Evolutionary conservation across 2,329 filamentous ascomycete species (phyloP).

Genomic region (Cladosporium sp.): DNA sequence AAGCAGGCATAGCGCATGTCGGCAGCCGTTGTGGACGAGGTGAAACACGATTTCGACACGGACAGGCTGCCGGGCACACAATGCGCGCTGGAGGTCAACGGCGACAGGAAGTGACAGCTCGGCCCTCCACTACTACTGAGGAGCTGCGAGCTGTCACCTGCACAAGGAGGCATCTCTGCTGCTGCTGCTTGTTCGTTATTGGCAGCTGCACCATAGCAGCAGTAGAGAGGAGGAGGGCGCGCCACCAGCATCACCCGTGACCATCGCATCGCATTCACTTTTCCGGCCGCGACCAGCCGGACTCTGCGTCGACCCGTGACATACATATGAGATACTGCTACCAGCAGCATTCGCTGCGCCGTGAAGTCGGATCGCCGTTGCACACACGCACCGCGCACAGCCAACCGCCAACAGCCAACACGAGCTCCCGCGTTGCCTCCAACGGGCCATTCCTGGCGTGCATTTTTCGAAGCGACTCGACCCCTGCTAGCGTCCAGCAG

Average conservation of each 20-base stretch:
- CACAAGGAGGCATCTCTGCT: not conserved
- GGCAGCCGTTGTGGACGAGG: not conserved
- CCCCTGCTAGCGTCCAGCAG: not conserved
- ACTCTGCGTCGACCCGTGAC: not conserved
- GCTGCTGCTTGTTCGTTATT: too few relatives aligned
- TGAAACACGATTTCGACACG: slow-evolving; percentile 2
- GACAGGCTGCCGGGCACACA: not conserved
- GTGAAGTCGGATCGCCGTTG: not conserved
- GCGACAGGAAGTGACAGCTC: slow-evolving; percentile 2
- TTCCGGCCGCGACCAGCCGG: not conserved
- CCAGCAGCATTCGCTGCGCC: not conserved
- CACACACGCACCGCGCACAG: not conserved
- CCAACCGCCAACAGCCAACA: too few relatives aligned
- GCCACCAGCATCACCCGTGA: too few relatives aligned
- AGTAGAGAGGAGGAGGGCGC: too few relatives aligned
- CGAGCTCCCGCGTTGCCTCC: too few relatives aligned
- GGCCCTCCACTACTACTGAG: not conserved
- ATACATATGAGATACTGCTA: not conserved
- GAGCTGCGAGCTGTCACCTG: slow-evolving; percentile 5
- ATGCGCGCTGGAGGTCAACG: not conserved
- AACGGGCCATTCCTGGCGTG: not conserved
- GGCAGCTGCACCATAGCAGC: not conserved
- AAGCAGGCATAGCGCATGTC: not conserved
- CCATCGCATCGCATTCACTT: too few relatives aligned
- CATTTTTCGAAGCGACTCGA: too few relatives aligned